Base-by-base conservation (phyloP, 1,284 basidiomycete genomes). In the Ustilago loliicola region DNA sequence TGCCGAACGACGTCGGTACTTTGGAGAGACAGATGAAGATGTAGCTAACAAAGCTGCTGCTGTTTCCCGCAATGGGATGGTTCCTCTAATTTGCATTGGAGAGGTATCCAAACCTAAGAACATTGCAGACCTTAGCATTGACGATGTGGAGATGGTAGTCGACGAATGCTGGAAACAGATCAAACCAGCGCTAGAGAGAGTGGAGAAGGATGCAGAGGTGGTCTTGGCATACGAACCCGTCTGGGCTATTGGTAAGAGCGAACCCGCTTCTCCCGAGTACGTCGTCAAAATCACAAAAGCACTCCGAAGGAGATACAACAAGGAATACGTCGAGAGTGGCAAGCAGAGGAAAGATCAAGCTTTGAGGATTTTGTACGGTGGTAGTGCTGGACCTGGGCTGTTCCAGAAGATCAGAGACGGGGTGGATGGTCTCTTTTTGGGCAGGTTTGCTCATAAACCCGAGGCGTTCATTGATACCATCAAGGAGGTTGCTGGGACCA, bases 181-280 rank as follows among this genome's bases (percentile, higher is more conserved):
- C 50, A 34, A 55, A 9, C 72, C 64, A 11, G 83, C 81, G 8
- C 61, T 84, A 50, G 66, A 67, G 19, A 59, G 55, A 1, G 54
- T 80, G 23, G 53, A 54, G 1, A 52, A 15, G 8, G n/a, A 56
- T 10, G 58, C 57, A 1, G 69, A 81, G 38, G 72, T 84, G 2
- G 72, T 84, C 1, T 48, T 84, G 42, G 83, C 83, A 0, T 84
- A 83, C 61, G 83, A 84, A 60, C 83, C 83, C 0, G 83, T 84
- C 13, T 84, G 83, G 83, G 83, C 83, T 3, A 84, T 84, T 17
- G 83, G 83, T 8, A 75, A 73, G 36, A 47, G 61, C 25, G 54
- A 84, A 48, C 83, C 83, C 2, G 83, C 83, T 1, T 66, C 69
- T 19, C 65, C 83, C 29, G 77, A 76, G 27, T 79, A 84, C 59